These are phyloP conservation scores for Collybia mongolica DNA, from an alignment of 768 basidiomycete species.

Conservation along the genomic window DNA sequence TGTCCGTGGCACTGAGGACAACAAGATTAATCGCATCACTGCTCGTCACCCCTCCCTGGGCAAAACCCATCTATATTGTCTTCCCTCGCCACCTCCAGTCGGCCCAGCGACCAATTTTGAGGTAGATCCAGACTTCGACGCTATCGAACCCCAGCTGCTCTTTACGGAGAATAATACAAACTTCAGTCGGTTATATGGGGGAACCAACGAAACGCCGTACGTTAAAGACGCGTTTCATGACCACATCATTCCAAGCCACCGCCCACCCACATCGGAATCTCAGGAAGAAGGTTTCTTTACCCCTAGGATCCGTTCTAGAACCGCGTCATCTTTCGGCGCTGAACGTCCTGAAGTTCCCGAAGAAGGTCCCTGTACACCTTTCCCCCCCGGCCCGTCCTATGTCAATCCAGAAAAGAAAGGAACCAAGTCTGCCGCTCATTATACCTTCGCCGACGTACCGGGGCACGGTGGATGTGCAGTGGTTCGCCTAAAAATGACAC, in stretches of 20 bases:
- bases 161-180: conserved; percentile 99
- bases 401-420: conserved; percentile 86
- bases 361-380: conserved; percentile 60
- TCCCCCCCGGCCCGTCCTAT: conserved; percentile 53
- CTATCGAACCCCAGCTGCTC: conserved; percentile 79
- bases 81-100: conserved; percentile 91
- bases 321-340: conserved; percentile 40
- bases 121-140: conserved; percentile 62
- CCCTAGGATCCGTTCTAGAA: conserved; percentile 48
- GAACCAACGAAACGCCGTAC: conserved; percentile 76
- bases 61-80: conserved; percentile 80
- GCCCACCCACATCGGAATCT: conserved; percentile 52
- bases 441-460: conserved; percentile 83
- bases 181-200: conserved; percentile 87
- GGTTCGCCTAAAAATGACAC: conserved; percentile 90
- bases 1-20: conserved; percentile 36
- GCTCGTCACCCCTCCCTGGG: conserved; percentile 75
- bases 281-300: conserved; percentile 44
- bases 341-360: conserved; percentile 39
- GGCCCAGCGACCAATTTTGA: conserved; percentile 64
- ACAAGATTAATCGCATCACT: conserved; percentile 59
- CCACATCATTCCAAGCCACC: conserved; percentile 88
- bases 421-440: conserved; percentile 94
- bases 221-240: conserved; percentile 99
- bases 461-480: conserved; percentile 92